Evolutionary conservation across 495 filamentous ascomycete genomes (phyloP).

Genomic region (Tuber microsphaerosporum): DNA sequence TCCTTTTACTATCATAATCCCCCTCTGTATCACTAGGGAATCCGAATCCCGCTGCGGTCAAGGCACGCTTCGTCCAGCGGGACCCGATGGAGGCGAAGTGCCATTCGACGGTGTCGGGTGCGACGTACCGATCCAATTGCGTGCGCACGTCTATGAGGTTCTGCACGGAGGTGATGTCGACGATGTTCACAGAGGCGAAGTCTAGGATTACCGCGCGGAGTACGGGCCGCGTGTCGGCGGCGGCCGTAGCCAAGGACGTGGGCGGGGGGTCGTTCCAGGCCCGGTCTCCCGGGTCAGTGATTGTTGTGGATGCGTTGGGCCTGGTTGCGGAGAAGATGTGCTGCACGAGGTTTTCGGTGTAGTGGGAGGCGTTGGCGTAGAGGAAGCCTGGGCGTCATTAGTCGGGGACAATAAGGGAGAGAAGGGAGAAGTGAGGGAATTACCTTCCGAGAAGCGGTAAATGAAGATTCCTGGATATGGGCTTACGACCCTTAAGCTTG

Average conservation of each 20-base stretch:
- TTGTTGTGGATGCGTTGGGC: conserved; percentile 62
- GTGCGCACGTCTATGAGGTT: conserved; percentile 96
- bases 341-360: conserved; percentile 69
- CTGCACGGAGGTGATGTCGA: conserved; percentile 90
- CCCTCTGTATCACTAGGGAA: conserved; percentile 57
- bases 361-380: conserved; percentile 90
- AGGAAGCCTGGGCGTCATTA: conserved; percentile 53
- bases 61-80: conserved; percentile 93
- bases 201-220: conserved; percentile 92
- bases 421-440: background rate
- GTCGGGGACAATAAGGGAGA: background rate
- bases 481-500: conserved; percentile 64
- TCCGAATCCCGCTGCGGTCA: conserved; percentile 87
- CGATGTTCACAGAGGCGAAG: conserved; percentile 91
- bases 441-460: conserved; percentile 88
- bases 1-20: conserved; percentile 42
- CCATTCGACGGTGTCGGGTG: conserved; percentile 85
- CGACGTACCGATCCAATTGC: conserved; percentile 81
- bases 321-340: conserved; percentile 71
- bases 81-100: conserved; percentile 93
- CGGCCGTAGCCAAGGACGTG: conserved; percentile 48
- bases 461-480: conserved; percentile 96
- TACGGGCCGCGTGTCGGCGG: conserved; percentile 57
- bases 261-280: conserved; percentile 90
- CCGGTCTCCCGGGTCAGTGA: conserved; percentile 65